Conservation (phyloP, 345 rosid genomes). For the Lumnitzera littorea region DNA sequence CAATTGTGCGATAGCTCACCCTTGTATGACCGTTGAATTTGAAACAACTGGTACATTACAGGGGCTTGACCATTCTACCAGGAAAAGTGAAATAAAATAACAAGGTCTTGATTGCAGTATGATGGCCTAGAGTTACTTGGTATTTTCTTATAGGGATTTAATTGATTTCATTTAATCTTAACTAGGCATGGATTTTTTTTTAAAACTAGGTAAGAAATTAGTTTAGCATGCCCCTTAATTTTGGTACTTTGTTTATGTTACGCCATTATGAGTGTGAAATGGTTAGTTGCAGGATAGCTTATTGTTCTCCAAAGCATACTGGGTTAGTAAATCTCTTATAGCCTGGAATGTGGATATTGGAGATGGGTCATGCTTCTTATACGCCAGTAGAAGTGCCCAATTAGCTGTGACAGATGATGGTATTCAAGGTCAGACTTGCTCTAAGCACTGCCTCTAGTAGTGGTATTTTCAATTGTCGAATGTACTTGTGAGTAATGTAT, state of each 20-base stretch:
- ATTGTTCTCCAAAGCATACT: slow-evolving; percentile 54
- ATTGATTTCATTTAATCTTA: too few species aligned
- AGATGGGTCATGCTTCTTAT: slow-evolving; percentile 56
- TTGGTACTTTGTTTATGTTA: slow-evolving; percentile 8
- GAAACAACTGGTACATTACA: too few species aligned
- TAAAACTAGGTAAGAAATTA: too few species aligned
- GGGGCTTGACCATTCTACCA: too few species aligned
- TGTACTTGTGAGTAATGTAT: not conserved
- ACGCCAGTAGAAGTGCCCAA: slow-evolving; percentile 53
- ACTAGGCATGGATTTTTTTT: too few species aligned
- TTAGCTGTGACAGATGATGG: slow-evolving; percentile 47
- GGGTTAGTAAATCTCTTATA: slow-evolving; percentile 57
- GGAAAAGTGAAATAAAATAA: too few species aligned
- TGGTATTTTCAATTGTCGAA: not conserved
- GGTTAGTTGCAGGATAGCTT: slow-evolving; percentile 45
- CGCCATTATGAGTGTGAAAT: slow-evolving; percentile 1
- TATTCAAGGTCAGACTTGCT: slow-evolving; percentile 44
- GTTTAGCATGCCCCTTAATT: too few species aligned
- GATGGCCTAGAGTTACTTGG: too few species aligned
- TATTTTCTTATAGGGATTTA: too few species aligned
- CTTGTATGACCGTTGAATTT: too few species aligned
- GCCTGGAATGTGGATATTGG: slow-evolving; percentile 76
- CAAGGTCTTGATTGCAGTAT: too few species aligned
- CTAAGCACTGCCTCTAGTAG: not conserved
- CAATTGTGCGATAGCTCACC: too few species aligned